Conservation (phyloP, 176 grass and related monocot species). For the Thalia dealbata region DNA sequence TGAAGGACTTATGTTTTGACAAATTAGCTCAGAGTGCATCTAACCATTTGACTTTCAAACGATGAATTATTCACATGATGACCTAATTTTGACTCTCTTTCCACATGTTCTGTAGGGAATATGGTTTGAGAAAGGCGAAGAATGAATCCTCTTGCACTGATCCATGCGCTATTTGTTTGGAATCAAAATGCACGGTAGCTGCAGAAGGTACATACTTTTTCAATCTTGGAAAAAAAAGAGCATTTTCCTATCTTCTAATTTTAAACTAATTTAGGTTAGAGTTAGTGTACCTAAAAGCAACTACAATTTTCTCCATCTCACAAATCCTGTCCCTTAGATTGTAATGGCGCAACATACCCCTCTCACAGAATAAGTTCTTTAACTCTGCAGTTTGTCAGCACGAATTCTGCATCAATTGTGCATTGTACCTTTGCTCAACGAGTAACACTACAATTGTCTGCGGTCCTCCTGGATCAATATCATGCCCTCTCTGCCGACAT, state of each 20-base stretch:
- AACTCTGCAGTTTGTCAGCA: slow-evolving; percentile 64
- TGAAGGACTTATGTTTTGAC: neutral
- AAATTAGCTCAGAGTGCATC: neutral
- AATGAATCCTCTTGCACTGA: slow-evolving; percentile 50
- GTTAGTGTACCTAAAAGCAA: too few relatives aligned
- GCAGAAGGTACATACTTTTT: slow-evolving; percentile 52
- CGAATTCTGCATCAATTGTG: slow-evolving; percentile 93
- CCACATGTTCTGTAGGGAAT: slow-evolving; percentile 43
- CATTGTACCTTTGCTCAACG: slow-evolving; percentile 84
- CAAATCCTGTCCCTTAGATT: too few relatives aligned
- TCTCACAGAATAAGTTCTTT: neutral
- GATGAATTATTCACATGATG: neutral
- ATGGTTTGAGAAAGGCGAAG: slow-evolving; percentile 73
- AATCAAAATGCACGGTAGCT: slow-evolving; percentile 72
- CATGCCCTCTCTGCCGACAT: slow-evolving; percentile 73
- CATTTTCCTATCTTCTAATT: neutral
- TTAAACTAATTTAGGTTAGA: neutral
- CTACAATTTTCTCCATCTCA: neutral
- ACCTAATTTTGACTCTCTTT: slow-evolving; percentile 1
- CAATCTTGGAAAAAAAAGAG: neutral
- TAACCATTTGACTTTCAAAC: neutral
- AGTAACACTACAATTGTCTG: slow-evolving; percentile 28
- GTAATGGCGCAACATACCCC: neutral
- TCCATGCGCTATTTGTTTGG: slow-evolving; percentile 91
- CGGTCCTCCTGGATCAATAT: slow-evolving; percentile 57